phyloP scores from a whole-genome alignment of 108 stramenopile species.

The Mayamaea pseudoterrestris region DNA sequence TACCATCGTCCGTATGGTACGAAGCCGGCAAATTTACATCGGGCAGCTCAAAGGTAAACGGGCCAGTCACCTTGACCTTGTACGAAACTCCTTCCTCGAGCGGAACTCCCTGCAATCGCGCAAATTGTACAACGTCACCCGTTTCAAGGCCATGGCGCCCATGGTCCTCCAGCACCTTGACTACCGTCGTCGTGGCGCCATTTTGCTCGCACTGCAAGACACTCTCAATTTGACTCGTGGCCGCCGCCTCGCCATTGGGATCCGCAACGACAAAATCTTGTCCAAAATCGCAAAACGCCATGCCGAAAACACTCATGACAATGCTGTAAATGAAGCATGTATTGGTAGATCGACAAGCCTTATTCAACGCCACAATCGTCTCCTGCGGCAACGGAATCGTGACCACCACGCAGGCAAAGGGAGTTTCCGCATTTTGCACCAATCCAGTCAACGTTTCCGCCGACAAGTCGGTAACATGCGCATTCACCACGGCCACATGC shows the following conservation, averaged over 20 bases:
- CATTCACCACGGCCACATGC: slow-evolving; percentile 55
- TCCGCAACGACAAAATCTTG: slow-evolving; percentile 76
- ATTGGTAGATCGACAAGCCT: slow-evolving; percentile 51
- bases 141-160: slow-evolving; percentile 92
- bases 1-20: slow-evolving; percentile 3
- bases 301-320: slow-evolving; percentile 75
- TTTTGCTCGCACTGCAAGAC: slow-evolving; percentile 63
- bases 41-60: slow-evolving; percentile 84
- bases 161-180: slow-evolving; percentile 94
- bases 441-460: slow-evolving; percentile 35
- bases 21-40: slow-evolving; percentile 33
- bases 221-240: slow-evolving; percentile 79
- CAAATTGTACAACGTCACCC: slow-evolving; percentile 88
- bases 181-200: slow-evolving; percentile 64
- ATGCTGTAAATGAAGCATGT: slow-evolving; percentile 73
- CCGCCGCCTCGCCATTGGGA: slow-evolving; percentile 86
- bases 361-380: slow-evolving; percentile 48
- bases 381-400: slow-evolving; percentile 62
- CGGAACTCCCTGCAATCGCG: slow-evolving; percentile 70
- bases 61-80: slow-evolving; percentile 78
- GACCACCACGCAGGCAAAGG: slow-evolving; percentile 41
- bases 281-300: slow-evolving; percentile 97
- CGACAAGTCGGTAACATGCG: slow-evolving; percentile 33
- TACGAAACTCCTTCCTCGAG: slow-evolving; percentile 49
- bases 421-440: slow-evolving; percentile 33